Evolutionary conservation across 2,329 filamentous ascomycete genomes (phyloP).

Genomic region (Raffaelea deltoideospora): DNA sequence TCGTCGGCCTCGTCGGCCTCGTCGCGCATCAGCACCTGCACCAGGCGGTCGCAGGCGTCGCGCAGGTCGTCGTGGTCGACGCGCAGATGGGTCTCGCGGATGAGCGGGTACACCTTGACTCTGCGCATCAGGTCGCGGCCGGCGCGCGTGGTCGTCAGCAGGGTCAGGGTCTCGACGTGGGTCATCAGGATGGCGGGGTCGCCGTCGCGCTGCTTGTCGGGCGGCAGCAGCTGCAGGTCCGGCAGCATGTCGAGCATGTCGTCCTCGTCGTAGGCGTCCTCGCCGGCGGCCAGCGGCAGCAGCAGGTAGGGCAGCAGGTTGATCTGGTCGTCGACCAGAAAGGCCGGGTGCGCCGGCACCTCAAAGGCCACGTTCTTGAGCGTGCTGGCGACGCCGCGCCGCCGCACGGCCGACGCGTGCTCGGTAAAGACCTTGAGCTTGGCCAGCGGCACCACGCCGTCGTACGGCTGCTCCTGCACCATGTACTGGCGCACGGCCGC

Average conservation of each 20-base stretch:
- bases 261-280: conserved; percentile 76
- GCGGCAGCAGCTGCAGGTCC: conserved; percentile 76
- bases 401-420: conserved; percentile 65
- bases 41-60: conserved; percentile 76
- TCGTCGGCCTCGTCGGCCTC: conserved; percentile 29
- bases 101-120: conserved; percentile 74
- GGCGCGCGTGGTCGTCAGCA: conserved; percentile 64
- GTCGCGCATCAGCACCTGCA: conserved; percentile 76
- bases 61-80: conserved; percentile 65
- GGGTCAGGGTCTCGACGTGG: conserved; percentile 74
- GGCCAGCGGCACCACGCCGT: conserved; percentile 71
- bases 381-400: conserved; percentile 88
- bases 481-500: conserved; percentile 62
- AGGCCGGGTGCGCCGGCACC: conserved; percentile 51
- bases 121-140: conserved; percentile 60
- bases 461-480: conserved; percentile 57
- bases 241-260: conserved; percentile 77
- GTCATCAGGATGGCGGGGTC: conserved; percentile 67
- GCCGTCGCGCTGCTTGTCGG: conserved; percentile 73
- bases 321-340: conserved; percentile 57
- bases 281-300: conserved; percentile 72
- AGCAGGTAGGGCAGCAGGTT: conserved; percentile 81
- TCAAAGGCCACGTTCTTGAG: conserved; percentile 93
- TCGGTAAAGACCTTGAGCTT: conserved; percentile 94
- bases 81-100: conserved; percentile 70